Conservation (phyloP, 768 basidiomycete species). For the Terana coerulea region DNA sequence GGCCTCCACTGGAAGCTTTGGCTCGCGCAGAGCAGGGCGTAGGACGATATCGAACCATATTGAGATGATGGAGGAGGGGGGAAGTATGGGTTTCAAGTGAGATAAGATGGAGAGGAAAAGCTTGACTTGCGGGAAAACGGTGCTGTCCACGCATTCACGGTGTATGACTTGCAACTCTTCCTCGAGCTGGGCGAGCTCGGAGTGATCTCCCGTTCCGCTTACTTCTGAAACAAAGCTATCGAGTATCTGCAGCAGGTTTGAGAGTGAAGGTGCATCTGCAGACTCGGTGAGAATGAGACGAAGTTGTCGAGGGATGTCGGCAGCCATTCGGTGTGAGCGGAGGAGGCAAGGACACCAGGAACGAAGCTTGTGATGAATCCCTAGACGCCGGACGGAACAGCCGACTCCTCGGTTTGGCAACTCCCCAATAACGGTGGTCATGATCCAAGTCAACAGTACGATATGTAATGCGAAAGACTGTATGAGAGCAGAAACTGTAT, state of each 20-base stretch:
- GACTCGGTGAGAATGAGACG: constrained; percentile 54
- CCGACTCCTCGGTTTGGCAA: too few relatives aligned
- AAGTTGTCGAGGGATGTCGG: constrained; percentile 46
- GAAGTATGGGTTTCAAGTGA: constrained; percentile 57
- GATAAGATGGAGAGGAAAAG: constrained; percentile 63
- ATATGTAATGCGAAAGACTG: too few relatives aligned
- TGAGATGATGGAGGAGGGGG: constrained; percentile 64
- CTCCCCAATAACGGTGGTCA: too few relatives aligned
- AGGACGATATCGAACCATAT: constrained; percentile 81
- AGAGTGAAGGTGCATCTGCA: constrained; percentile 46
- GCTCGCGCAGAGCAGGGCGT: constrained; percentile 73
- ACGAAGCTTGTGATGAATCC: too few relatives aligned
- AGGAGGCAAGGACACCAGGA: too few relatives aligned
- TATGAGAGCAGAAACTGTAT: too few relatives aligned
- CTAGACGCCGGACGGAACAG: too few relatives aligned
- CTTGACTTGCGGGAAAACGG: constrained; percentile 57
- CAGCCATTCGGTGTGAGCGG: too few relatives aligned
- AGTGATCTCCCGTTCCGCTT: constrained; percentile 43
- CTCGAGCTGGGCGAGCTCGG: constrained; percentile 48
- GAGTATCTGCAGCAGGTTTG: constrained; percentile 44
- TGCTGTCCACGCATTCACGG: constrained; percentile 61
- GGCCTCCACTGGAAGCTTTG: constrained; percentile 55
- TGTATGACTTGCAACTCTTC: constrained; percentile 64
- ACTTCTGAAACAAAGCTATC: constrained; percentile 56
- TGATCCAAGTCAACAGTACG: too few relatives aligned